A percentile compares a stretch with the other conserved stretches of the same genome.
phyloP scores from a whole-genome alignment of 73 alveolate genomes.

The Halteria grandinella region DNA sequence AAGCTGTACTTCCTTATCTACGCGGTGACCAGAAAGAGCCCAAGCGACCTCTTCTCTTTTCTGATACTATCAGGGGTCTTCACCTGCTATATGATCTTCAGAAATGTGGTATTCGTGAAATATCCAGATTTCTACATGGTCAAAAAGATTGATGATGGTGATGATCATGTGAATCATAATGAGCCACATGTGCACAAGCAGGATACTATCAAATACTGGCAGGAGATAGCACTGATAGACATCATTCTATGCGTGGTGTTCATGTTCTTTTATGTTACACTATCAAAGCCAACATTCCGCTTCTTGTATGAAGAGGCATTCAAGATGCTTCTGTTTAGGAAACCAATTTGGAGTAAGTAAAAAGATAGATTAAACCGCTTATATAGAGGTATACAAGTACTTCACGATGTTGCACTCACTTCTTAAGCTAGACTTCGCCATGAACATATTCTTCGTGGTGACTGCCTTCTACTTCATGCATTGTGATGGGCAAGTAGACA shows the following conservation, averaged over 20 bases:
- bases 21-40: conserved; percentile 16
- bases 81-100: conserved; percentile 17
- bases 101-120: conserved; percentile 2
- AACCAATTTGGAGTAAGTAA: not conserved
- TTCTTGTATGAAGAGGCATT: too few species aligned
- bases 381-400: conserved; percentile 10
- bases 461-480: conserved; percentile 32
- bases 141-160: not conserved
- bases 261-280: not conserved
- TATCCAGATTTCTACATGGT: conserved; percentile 32
- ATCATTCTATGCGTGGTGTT: not conserved
- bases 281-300: not conserved
- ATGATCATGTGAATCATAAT: not conserved
- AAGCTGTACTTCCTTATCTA: conserved; percentile 7
- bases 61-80: not conserved
- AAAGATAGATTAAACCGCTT: not conserved
- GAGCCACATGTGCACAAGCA: not conserved
- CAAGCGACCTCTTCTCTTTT: conserved; percentile 27
- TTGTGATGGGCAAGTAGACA: not conserved
- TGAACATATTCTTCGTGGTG: conserved; percentile 28
- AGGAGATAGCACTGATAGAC: not conserved
- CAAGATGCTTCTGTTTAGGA: not conserved
- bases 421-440: conserved; percentile 24
- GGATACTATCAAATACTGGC: not conserved
- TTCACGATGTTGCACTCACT: conserved; percentile 22